Percentiles rank a stretch among this genome's conserved stretches.
These are phyloP conservation scores for Candida nemodendra DNA, from an alignment of 805 yeast species.

Conservation along the genomic window DNA sequence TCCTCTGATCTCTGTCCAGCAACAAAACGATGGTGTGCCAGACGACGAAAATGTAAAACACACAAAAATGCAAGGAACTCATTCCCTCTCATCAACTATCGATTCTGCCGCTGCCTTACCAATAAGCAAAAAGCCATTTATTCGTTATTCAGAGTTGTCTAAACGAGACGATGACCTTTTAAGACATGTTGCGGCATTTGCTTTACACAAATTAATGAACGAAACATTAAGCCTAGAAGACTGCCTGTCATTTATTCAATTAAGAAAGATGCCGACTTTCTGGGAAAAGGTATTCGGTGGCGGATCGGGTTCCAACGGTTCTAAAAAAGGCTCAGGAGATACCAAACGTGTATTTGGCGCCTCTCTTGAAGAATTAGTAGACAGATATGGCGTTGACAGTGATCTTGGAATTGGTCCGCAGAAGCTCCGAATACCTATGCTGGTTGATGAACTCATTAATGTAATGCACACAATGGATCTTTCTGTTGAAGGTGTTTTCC, in stretches of 20 bases:
- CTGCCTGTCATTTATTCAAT: conserved; percentile 41
- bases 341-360: conserved; percentile 67
- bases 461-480: conserved; percentile 87
- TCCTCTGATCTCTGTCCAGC: background rate
- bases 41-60: no score
- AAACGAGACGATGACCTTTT: conserved; percentile 56
- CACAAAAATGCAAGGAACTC: background rate
- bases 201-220: conserved; percentile 38
- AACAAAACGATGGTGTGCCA: background rate
- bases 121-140: conserved; percentile 26
- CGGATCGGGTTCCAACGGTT: conserved; percentile 1
- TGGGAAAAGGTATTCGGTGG: conserved; percentile 50
- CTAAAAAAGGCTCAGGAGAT: conserved; percentile 3
- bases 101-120: conserved; percentile 1
- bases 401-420: conserved; percentile 82
- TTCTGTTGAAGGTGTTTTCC: conserved; percentile 94
- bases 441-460: conserved; percentile 81
- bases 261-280: conserved; percentile 43
- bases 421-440: conserved; percentile 74
- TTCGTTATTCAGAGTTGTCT: conserved; percentile 64
- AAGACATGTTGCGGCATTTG: conserved; percentile 58
- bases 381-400: conserved; percentile 75
- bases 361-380: conserved; percentile 66
- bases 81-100: conserved; percentile 2
- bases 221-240: conserved; percentile 37